These are phyloP conservation scores for Linderina pennispora DNA, from an alignment of 192 early-diverging fungal species.

Conservation along the genomic window DNA sequence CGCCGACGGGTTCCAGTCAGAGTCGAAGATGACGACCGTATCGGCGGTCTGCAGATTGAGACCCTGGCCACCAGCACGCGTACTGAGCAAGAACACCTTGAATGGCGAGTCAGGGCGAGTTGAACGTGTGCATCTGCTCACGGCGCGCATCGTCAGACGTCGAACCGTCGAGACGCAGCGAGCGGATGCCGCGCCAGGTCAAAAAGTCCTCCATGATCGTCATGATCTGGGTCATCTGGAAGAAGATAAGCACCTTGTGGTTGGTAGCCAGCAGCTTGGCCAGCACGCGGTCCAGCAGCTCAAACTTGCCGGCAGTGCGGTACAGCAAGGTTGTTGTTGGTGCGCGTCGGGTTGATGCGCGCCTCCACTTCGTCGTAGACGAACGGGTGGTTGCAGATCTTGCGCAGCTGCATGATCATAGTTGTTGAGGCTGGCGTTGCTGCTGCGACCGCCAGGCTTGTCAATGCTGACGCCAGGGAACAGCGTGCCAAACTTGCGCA, in stretches of 20 bases:
- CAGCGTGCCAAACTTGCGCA: conserved; percentile 71
- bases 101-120: conserved; percentile 70
- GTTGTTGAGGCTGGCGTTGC: conserved; percentile 72
- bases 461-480: conserved; percentile 50
- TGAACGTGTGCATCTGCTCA: conserved; percentile 73
- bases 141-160: conserved; percentile 89
- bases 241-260: conserved; percentile 76
- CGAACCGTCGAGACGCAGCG: conserved; percentile 86
- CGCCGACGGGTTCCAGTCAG: conserved; percentile 98
- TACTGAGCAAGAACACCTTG: conserved; percentile 90
- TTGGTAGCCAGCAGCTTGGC: conserved; percentile 78
- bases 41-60: conserved; percentile 95
- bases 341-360: conserved; percentile 64
- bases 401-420: conserved; percentile 97
- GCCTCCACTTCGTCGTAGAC: conserved; percentile 92
- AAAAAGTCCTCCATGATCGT: conserved; percentile 96
- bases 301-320: conserved; percentile 92
- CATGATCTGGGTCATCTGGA: conserved; percentile 90
- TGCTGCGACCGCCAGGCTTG: conserved; percentile 34
- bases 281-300: conserved; percentile 90
- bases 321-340: conserved; percentile 73
- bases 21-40: conserved; percentile 98
- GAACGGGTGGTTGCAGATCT: conserved; percentile 98
- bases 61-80: conserved; percentile 93
- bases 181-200: conserved; percentile 60